phyloP scores from a whole-genome alignment of 1,284 basidiomycete genomes.

The Polyporus tsugae region DNA sequence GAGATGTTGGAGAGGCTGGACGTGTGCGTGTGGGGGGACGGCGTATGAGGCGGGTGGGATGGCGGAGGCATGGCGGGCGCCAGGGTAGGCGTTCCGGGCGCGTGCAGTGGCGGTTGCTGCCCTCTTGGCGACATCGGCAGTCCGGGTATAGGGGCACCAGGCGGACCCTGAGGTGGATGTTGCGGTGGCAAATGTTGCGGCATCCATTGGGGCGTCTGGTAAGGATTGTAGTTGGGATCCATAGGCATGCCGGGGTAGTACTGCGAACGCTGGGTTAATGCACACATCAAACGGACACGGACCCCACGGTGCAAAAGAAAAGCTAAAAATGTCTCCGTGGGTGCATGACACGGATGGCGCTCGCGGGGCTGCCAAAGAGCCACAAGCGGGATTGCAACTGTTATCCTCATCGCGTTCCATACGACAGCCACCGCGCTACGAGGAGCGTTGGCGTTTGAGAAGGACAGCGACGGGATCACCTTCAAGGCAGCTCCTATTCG shows the following conservation, averaged over 20 bases:
- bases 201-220: slow-evolving; percentile 43
- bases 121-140: slow-evolving; percentile 74
- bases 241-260: slow-evolving; percentile 43
- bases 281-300: background rate
- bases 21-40: slow-evolving; percentile 58
- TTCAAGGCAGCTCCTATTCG: no score
- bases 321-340: no score
- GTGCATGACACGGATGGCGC: no score
- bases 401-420: no score
- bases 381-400: no score
- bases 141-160: slow-evolving; percentile 50
- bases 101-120: slow-evolving; percentile 60
- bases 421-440: no score
- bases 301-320: no score
- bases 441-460: no score
- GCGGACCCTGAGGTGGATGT: slow-evolving; percentile 43
- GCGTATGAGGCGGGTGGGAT: slow-evolving; percentile 58
- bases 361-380: no score
- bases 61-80: slow-evolving; percentile 51
- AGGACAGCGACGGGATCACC: no score
- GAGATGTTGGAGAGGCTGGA: slow-evolving; percentile 58
- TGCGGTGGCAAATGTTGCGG: slow-evolving; percentile 50
- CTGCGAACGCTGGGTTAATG: slow-evolving; percentile 34
- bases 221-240: slow-evolving; percentile 43
- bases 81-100: no score